A percentile compares a stretch with the other conserved stretches of the same genome.
Conservation (phyloP, 225 moss, liverwort and hornwort genomes). For the Thuidium tamariscinum region DNA sequence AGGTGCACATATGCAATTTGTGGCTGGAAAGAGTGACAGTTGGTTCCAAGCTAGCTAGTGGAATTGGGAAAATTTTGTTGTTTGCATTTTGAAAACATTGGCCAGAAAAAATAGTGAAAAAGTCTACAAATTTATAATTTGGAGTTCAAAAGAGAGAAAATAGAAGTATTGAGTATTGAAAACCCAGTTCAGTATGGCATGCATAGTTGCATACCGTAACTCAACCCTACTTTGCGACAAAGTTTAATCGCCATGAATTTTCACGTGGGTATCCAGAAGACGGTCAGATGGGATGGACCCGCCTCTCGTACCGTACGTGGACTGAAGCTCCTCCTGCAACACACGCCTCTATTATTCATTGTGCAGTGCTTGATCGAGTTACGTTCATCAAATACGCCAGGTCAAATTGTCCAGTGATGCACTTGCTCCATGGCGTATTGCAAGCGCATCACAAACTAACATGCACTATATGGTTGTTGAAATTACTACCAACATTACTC, state of each 20-base stretch:
- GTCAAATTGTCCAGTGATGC: neutral
- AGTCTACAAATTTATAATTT: neutral
- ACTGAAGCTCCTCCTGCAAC: neutral
- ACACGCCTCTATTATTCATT: neutral
- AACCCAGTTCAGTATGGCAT: neutral
- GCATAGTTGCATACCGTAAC: neutral
- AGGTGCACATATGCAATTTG: neutral
- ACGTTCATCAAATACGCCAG: neutral
- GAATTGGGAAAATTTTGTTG: neutral
- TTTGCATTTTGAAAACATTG: neutral
- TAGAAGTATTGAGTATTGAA: fast-evolving
- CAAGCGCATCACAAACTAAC: neutral
- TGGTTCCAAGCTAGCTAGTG: neutral
- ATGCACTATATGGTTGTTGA: neutral
- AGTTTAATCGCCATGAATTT: neutral
- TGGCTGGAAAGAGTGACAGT: fast-evolving
- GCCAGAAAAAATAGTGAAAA: too few relatives aligned
- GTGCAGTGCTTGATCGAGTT: neutral
- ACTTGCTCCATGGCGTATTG: too few relatives aligned
- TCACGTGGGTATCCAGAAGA: neutral
- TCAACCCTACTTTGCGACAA: neutral
- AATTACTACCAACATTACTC: neutral
- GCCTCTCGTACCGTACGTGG: neutral
- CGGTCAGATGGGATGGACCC: neutral
- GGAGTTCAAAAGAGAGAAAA: neutral